Evolutionary conservation across 164 flowering plant genomes (phyloP), one percentile per base, ranked within the genome.

Genomic region (Magnolia sinica): DNA sequence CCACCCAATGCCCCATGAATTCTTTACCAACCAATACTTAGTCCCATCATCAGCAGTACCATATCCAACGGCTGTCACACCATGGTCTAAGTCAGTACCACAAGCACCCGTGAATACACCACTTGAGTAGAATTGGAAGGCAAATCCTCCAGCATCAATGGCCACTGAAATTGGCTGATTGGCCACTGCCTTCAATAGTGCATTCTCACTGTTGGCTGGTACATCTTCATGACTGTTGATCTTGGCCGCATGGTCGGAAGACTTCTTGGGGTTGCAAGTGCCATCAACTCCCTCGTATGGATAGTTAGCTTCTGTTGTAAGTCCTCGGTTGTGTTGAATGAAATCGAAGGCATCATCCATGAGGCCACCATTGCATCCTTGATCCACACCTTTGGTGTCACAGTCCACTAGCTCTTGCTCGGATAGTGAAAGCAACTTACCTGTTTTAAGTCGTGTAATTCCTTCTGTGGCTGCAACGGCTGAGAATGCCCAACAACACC

Each of bases 11-110:
- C 80, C 84, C 84, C 84, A 82, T 66, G 84, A 83, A 22, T 83
- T 81, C 76, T 83, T 83, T 5, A 81, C 81, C 1, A 83, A 19
- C 85, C 82, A 83, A 51, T 78, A 83, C 71, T 78, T 78, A 1
- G 74, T 74, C 27, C 83, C 83, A n/a, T 80, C 81, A 8, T 22
- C 73, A 10, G 19, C 23, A 1, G 65, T 73, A 0, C 83, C 85
- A 64, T 81, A 81, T 13, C 86, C 86, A 7, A 81, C 76, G 9
- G 73, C 79, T 3, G 80, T 72, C 4, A 81, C 83, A 22, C 73
- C 83, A 72, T 83, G 85, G 70, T 81, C 82, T 19, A 68, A 51
- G 1, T 76, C 7, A 29, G 78, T 76, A 50, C 78, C 73, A 16
- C 78, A 76, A 16, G 24, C 72, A 22, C 78, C 78, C 1, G 73